Evolutionary conservation across 768 basidiomycete species (phyloP).

Genomic region (Tricholoma hemisulphureum): DNA sequence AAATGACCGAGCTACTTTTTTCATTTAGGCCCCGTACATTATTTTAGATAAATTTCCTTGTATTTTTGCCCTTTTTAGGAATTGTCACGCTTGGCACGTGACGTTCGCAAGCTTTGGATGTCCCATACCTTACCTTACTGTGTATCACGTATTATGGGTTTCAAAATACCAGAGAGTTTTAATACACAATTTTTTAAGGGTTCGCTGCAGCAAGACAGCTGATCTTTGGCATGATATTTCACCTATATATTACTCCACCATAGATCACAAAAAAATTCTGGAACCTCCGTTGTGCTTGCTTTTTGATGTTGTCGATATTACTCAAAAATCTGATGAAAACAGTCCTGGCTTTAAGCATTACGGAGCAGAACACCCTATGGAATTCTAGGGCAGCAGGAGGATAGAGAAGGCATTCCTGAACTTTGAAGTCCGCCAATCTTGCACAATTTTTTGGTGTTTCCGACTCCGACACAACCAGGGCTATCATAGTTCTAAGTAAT

Average conservation of each 20-base stretch:
- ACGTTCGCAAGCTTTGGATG: too few relatives aligned
- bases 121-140: too few relatives aligned
- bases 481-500: too few relatives aligned
- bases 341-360: background rate
- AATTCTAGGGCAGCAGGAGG: background rate
- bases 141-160: background rate
- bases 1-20: too few relatives aligned
- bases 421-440: too few relatives aligned
- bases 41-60: too few relatives aligned
- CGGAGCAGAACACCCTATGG: background rate
- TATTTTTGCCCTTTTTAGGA: too few relatives aligned
- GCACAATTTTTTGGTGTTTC: too few relatives aligned
- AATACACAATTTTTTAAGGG: background rate
- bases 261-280: background rate
- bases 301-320: background rate
- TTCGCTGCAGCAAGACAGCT: background rate
- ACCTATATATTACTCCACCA: background rate
- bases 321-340: background rate
- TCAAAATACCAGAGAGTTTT: background rate
- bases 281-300: background rate
- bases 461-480: too few relatives aligned
- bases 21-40: too few relatives aligned
- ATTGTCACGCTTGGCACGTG: too few relatives aligned
- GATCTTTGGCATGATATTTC: background rate
- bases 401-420: too few relatives aligned